Base-by-base conservation (phyloP, 208 protist species). In the Crithidia acanthocephali region DNA sequence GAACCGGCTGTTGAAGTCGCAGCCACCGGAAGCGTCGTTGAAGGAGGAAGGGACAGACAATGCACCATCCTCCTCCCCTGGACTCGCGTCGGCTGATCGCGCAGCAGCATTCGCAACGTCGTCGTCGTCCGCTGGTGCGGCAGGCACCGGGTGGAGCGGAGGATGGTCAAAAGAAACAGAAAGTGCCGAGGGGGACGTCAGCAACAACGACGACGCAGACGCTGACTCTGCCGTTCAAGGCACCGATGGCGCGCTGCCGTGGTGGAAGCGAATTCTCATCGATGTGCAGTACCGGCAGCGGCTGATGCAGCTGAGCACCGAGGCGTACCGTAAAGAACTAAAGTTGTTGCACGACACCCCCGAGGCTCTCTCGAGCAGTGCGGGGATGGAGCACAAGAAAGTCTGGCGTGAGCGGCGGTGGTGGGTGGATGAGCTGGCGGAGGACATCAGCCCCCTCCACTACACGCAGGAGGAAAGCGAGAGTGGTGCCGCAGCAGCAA, bases 251-350 rank as follows among this genome's bases (percentile, higher is more conserved):
- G 37, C 40, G 40, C 70, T 95, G 59, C 91, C 88, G 60, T 95
- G 91, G 91, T 95, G 91, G 91, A 88, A 90, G 74, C 78, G 72
- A 13, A 87, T 93, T 32, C 68, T 89, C 7, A 69, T 95, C 7
- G 74, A 89, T 45, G 27, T 45, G 2, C 68, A 30, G 22, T 95
- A 92, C 66, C 83, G 91, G 1, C 50, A 56, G 30, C 74, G 80
- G 13, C 63, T 95, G 11, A 82, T 58, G 52, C 59, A 74, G 28
- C 72, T 91, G 22, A 79, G 84, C 32, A 88, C 84, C 1, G 68
- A 68, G 35, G 64, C 55, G 6, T 92, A 94, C 48, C 76, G 83
- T n/a, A 62, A 56, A 13, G 88, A 94, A 72, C 70, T 88, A 52
- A 55, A 59, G n/a, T 8, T 87, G 28, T 61, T 94, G 33, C 62